Percentiles rank a stretch among this genome's conserved stretches.
These are phyloP conservation scores for Globisporangium apiculatum DNA, from an alignment of 352 stramenopile species.

Conservation along the genomic window DNA sequence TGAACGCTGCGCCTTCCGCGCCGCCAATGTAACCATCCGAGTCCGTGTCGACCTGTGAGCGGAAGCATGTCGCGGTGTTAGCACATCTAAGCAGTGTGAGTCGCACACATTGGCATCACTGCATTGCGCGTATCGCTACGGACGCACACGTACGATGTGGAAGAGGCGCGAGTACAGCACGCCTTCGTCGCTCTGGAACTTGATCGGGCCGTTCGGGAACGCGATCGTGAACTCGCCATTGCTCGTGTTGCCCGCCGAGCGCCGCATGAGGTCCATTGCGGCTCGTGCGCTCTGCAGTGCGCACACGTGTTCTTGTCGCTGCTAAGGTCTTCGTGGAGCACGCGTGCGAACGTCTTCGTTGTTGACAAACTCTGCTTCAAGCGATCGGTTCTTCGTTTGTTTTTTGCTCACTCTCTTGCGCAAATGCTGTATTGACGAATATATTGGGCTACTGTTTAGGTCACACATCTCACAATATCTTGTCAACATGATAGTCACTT, in stretches of 20 bases:
- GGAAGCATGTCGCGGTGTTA: too few relatives aligned
- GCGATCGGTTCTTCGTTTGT: background rate
- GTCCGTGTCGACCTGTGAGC: slow-evolving; percentile 63
- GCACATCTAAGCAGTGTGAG: background rate
- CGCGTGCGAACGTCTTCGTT: background rate
- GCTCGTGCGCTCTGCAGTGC: background rate
- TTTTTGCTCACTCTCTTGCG: background rate
- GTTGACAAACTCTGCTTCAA: background rate
- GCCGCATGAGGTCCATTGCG: slow-evolving; percentile 14
- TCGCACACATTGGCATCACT: too few relatives aligned
- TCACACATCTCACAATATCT: too few relatives aligned
- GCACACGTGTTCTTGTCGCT: background rate
- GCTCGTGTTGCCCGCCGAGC: slow-evolving; percentile 18
- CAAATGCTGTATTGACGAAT: too few relatives aligned
- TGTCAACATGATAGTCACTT: too few relatives aligned
- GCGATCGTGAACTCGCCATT: slow-evolving; percentile 66
- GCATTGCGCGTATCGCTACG: too few relatives aligned
- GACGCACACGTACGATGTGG: slow-evolving; percentile 52
- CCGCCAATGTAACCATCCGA: slow-evolving; percentile 70
- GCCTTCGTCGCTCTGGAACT: slow-evolving; percentile 75
- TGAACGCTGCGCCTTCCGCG: slow-evolving; percentile 71
- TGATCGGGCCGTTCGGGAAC: slow-evolving; percentile 82
- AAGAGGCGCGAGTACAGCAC: slow-evolving; percentile 77
- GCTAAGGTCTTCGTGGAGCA: too few relatives aligned
- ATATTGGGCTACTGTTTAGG: too few relatives aligned